A percentile compares a stretch with the other conserved stretches of the same genome.
Conservation (phyloP, 2,329 filamentous ascomycete species). For the Diaporthe citri region DNA sequence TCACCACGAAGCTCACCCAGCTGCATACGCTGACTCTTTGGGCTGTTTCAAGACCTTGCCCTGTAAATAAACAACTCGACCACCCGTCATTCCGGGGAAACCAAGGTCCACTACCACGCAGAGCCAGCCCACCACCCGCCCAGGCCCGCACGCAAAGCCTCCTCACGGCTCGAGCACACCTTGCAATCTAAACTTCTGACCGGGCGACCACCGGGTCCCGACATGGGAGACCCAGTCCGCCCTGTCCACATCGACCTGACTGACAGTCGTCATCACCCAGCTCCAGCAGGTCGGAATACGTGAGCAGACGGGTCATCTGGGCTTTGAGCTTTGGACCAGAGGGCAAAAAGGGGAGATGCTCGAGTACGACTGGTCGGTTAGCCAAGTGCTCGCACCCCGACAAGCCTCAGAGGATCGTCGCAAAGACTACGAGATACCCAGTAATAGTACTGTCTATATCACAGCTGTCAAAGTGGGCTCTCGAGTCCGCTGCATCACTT, state of each 20-base stretch:
- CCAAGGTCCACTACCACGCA: constrained; percentile 19
- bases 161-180: constrained; percentile 37
- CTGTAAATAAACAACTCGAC: constrained; percentile 22
- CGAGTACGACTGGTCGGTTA: neutral
- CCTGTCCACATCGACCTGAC: constrained; percentile 28
- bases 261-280: constrained; percentile 3
- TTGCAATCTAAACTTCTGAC: constrained; percentile 33
- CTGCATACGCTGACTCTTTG: neutral
- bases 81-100: constrained; percentile 19
- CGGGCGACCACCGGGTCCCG: constrained; percentile 17
- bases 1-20: neutral
- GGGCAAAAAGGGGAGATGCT: neutral
- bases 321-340: neutral
- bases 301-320: constrained; percentile 11
- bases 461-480: neutral
- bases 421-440: neutral
- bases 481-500: neutral
- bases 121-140: neutral
- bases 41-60: constrained; percentile 28
- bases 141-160: constrained; percentile 27
- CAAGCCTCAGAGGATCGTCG: neutral
- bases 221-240: constrained; percentile 31
- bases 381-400: neutral
- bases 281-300: neutral
- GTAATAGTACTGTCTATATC: neutral